These are phyloP conservation scores for Eutrema japonicum DNA, from an alignment of 345 rosid genomes.

Conservation along the genomic window DNA sequence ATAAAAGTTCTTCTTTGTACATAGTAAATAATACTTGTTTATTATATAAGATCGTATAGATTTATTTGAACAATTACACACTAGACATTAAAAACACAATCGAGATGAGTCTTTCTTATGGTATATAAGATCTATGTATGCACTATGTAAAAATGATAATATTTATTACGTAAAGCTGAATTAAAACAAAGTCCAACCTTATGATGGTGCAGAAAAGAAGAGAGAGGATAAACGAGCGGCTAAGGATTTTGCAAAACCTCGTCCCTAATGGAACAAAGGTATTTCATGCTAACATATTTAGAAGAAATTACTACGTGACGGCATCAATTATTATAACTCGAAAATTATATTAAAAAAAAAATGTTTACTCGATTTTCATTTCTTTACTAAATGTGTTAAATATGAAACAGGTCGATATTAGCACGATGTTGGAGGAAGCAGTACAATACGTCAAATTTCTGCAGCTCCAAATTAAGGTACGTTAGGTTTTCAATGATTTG, in stretches of 20 bases:
- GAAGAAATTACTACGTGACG: slow-evolving; percentile 10
- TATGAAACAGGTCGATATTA: slow-evolving; percentile 67
- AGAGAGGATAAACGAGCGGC: slow-evolving; percentile 80
- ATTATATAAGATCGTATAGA: neutral
- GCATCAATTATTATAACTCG: neutral
- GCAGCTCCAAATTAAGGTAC: slow-evolving; percentile 81
- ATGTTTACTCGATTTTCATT: neutral
- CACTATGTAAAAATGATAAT: neutral
- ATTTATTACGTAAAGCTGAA: neutral
- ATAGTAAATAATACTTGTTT: neutral
- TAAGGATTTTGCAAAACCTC: slow-evolving; percentile 69
- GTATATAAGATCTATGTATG: neutral
- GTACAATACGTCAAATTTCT: slow-evolving; percentile 78
- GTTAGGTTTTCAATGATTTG: slow-evolving; percentile 6
- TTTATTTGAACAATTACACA: neutral
- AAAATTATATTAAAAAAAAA: too few relatives aligned
- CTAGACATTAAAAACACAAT: neutral
- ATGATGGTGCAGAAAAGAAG: slow-evolving; percentile 68
- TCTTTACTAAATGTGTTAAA: slow-evolving; percentile 9
- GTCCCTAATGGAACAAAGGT: slow-evolving; percentile 93
- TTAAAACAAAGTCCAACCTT: neutral
- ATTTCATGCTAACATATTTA: neutral
- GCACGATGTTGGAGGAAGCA: slow-evolving; percentile 95
- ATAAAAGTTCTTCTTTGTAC: too few relatives aligned
- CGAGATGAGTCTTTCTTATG: neutral